These are phyloP conservation scores for Hydrangea macrophylla DNA, from an alignment of 148 eudicot genomes.

Conservation along the genomic window DNA sequence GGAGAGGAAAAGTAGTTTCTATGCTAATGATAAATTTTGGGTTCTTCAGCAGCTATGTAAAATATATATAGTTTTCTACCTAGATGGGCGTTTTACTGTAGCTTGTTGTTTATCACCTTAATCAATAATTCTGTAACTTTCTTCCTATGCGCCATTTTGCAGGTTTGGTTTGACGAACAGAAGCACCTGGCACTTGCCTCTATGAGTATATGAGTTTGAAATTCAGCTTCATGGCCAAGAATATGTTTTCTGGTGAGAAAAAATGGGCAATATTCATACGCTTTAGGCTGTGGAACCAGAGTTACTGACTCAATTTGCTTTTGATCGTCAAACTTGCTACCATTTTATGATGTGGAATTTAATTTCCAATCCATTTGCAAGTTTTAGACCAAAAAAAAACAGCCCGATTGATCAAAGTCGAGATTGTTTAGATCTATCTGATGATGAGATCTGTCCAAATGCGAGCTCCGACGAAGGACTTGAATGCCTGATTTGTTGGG, in stretches of 20 bases:
- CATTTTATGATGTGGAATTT: conserved; percentile 42
- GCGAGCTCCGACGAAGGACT: conserved; percentile 61
- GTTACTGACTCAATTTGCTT: conserved; percentile 1
- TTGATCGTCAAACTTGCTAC: conserved; percentile 2
- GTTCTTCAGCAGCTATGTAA: not conserved
- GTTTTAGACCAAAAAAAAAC: conserved; percentile 40
- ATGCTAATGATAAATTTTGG: not conserved
- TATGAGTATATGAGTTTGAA: not conserved
- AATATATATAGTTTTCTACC: too few species aligned
- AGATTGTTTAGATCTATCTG: conserved; percentile 46
- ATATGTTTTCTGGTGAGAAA: not conserved
- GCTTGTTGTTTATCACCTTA: not conserved
- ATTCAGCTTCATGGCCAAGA: not conserved
- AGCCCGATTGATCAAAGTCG: conserved; percentile 34
- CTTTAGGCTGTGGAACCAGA: not conserved
- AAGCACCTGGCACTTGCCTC: not conserved
- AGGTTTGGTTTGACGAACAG: not conserved
- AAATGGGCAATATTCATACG: not conserved
- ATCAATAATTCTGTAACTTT: not conserved
- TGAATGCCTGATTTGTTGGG: conserved; percentile 79
- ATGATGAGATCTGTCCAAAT: conserved; percentile 60
- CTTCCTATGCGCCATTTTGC: not conserved
- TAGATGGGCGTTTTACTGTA: too few species aligned
- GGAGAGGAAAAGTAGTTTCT: too few species aligned
- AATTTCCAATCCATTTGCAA: conserved; percentile 30